phyloP scores from a whole-genome alignment of 2,329 filamentous ascomycete genomes.

The Aspergillus jensenii region DNA sequence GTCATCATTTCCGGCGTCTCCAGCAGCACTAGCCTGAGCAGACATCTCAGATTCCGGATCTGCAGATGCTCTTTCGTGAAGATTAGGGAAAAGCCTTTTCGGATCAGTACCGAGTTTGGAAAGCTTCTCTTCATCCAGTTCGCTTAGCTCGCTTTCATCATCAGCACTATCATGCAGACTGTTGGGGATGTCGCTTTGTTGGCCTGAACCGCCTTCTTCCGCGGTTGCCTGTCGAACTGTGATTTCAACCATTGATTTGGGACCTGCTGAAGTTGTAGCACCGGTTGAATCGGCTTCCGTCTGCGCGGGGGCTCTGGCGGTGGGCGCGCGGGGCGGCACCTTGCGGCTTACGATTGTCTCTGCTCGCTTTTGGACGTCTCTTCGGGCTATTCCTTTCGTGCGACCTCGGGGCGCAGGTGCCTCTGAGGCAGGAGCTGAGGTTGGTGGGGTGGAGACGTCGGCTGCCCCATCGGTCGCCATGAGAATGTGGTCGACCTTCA shows the following conservation, averaged over 20 bases:
- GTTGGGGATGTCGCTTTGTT: slow-evolving; percentile 54
- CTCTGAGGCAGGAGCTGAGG: slow-evolving; percentile 33
- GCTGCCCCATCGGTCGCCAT: slow-evolving; percentile 36
- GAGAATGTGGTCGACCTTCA: slow-evolving; percentile 49
- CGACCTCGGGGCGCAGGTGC: slow-evolving; percentile 39
- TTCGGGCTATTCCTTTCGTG: slow-evolving; percentile 59
- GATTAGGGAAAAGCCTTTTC: slow-evolving; percentile 26
- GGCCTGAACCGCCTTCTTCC: slow-evolving; percentile 44
- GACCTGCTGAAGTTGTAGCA: slow-evolving; percentile 45
- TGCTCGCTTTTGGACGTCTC: slow-evolving; percentile 59
- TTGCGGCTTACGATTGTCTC: slow-evolving; percentile 54
- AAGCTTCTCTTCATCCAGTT: slow-evolving; percentile 49
- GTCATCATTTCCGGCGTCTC: slow-evolving; percentile 22
- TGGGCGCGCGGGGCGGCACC: slow-evolving; percentile 29
- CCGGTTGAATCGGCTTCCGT: slow-evolving; percentile 25
- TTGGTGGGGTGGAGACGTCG: slow-evolving; percentile 30
- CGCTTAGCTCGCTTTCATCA: slow-evolving; percentile 69
- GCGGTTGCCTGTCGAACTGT: slow-evolving; percentile 25
- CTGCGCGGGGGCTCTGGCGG: slow-evolving; percentile 22
- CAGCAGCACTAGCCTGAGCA: slow-evolving; percentile 19
- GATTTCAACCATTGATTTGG: slow-evolving; percentile 10
- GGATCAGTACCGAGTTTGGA: slow-evolving; percentile 26
- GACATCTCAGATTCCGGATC: slow-evolving; percentile 29
- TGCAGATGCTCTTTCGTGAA: slow-evolving; percentile 21
- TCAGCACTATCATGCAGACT: slow-evolving; percentile 67